Conservation (phyloP, 1,284 basidiomycete species). For the Ustilago bromivora region DNA sequence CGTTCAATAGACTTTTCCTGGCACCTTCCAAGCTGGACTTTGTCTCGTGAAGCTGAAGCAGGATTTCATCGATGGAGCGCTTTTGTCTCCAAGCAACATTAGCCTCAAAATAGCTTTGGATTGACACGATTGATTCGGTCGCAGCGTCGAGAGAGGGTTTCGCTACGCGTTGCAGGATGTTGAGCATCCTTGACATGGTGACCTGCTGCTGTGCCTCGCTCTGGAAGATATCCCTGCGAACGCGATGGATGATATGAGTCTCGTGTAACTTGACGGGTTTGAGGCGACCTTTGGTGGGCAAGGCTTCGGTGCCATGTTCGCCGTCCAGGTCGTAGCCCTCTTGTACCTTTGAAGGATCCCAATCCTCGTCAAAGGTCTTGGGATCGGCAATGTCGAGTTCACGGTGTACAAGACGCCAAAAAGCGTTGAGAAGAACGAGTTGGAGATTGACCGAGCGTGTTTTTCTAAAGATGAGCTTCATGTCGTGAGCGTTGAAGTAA, state of each 20-base stretch:
- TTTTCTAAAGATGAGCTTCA: conserved; percentile 54
- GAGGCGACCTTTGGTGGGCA: conserved; percentile 46
- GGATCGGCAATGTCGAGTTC: conserved; percentile 34
- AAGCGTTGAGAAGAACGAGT: conserved; percentile 35
- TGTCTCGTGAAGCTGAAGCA: conserved; percentile 65
- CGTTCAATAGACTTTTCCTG: conserved; percentile 55
- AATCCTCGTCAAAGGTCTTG: conserved; percentile 17
- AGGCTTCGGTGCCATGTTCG: conserved; percentile 64
- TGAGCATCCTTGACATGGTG: conserved; percentile 73
- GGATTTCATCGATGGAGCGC: conserved; percentile 55
- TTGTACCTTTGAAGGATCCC: conserved; percentile 20
- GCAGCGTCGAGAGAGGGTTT: conserved; percentile 68
- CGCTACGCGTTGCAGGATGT: conserved; percentile 71
- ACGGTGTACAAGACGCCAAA: conserved; percentile 38
- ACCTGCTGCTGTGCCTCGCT: conserved; percentile 71
- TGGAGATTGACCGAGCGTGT: conserved; percentile 35
- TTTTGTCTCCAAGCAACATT: conserved; percentile 65
- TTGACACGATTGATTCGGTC: conserved; percentile 69
- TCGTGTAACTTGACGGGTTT: conserved; percentile 70
- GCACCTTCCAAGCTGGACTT: conserved; percentile 64
- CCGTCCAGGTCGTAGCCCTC: conserved; percentile 40
- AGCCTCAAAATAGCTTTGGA: conserved; percentile 58
- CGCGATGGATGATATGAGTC: conserved; percentile 40
- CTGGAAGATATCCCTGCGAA: conserved; percentile 70
- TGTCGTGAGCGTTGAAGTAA: conserved; percentile 70